Percentiles rank a stretch among this genome's conserved stretches.
Conservation (phyloP, 1,139 yeast genomes). For the Taphrina populina region DNA sequence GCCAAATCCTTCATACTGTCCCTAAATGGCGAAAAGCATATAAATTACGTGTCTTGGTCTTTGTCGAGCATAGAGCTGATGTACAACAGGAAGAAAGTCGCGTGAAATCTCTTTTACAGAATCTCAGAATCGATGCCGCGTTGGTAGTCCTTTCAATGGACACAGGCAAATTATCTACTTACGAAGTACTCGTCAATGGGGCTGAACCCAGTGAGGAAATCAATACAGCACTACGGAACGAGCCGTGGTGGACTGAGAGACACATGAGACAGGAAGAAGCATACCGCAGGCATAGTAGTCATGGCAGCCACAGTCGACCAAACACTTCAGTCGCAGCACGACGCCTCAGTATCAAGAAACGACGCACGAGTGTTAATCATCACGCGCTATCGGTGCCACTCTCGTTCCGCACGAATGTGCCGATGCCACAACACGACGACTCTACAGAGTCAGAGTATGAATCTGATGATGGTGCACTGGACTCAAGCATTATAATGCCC, state of each 20-base stretch:
- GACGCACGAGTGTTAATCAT: slow-evolving; percentile 9
- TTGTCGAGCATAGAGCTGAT: slow-evolving; percentile 75
- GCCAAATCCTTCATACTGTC: slow-evolving; percentile 87
- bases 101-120: slow-evolving; percentile 62
- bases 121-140: slow-evolving; percentile 77
- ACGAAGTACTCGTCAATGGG: slow-evolving; percentile 73
- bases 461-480: not conserved
- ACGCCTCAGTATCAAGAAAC: slow-evolving; percentile 1
- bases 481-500: slow-evolving; percentile 12
- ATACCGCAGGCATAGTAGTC: slow-evolving; percentile 7
- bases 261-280: not conserved
- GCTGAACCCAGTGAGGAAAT: slow-evolving; percentile 46
- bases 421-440: slow-evolving; percentile 28
- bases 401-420: slow-evolving; percentile 23
- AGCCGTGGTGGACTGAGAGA: slow-evolving; percentile 32
- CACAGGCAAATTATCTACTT: slow-evolving; percentile 59
- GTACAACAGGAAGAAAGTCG: slow-evolving; percentile 67
- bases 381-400: slow-evolving; percentile 21
- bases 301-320: slow-evolving; percentile 1
- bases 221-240: slow-evolving; percentile 13
- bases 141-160: slow-evolving; percentile 68
- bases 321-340: not conserved
- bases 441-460: slow-evolving; percentile 20
- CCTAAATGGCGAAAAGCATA: slow-evolving; percentile 86
- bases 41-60: slow-evolving; percentile 72